These are phyloP conservation scores for Erodium chrysanthum DNA, from an alignment of 441 rosid genomes.

Conservation along the genomic window DNA sequence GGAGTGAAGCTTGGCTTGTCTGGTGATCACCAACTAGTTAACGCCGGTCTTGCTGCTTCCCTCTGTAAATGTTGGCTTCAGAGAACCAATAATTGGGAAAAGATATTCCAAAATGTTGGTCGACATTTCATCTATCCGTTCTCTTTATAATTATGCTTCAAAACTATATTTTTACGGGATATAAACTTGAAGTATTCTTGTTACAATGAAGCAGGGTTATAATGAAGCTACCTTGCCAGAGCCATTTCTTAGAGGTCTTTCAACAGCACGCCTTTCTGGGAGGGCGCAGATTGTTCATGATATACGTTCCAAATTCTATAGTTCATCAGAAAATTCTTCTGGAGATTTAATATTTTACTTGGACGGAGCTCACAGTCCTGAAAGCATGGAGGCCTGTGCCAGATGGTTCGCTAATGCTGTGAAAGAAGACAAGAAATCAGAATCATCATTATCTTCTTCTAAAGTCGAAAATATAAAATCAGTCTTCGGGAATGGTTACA, in stretches of 20 bases:
- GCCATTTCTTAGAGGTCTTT: slow-evolving; percentile 67
- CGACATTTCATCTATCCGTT: neutral
- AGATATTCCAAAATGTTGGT: neutral
- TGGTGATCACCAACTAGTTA: slow-evolving; percentile 2
- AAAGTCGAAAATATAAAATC: slow-evolving; percentile 19
- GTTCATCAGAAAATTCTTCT: slow-evolving; percentile 31
- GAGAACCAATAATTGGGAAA: slow-evolving; percentile 3
- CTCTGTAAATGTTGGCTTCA: slow-evolving; percentile 7
- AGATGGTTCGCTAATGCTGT: slow-evolving; percentile 68
- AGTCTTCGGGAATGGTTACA: slow-evolving; percentile 30
- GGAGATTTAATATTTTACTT: slow-evolving; percentile 72
- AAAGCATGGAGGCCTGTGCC: slow-evolving; percentile 92
- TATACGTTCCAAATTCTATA: slow-evolving; percentile 26
- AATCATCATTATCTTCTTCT: slow-evolving; percentile 16
- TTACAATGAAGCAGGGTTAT: slow-evolving; percentile 27
- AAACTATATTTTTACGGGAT: neutral
- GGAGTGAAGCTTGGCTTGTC: slow-evolving; percentile 1
- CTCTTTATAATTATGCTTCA: neutral
- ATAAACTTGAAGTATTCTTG: neutral
- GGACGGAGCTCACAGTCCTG: slow-evolving; percentile 97
- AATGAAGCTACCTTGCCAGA: slow-evolving; percentile 36
- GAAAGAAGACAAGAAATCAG: slow-evolving; percentile 22
- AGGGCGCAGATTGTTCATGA: slow-evolving; percentile 71
- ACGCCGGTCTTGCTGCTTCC: slow-evolving; percentile 4
- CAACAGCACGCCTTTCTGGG: slow-evolving; percentile 61